These are phyloP conservation scores for Quillaja saponaria DNA, from an alignment of 306 rosid genomes.

Conservation along the genomic window DNA sequence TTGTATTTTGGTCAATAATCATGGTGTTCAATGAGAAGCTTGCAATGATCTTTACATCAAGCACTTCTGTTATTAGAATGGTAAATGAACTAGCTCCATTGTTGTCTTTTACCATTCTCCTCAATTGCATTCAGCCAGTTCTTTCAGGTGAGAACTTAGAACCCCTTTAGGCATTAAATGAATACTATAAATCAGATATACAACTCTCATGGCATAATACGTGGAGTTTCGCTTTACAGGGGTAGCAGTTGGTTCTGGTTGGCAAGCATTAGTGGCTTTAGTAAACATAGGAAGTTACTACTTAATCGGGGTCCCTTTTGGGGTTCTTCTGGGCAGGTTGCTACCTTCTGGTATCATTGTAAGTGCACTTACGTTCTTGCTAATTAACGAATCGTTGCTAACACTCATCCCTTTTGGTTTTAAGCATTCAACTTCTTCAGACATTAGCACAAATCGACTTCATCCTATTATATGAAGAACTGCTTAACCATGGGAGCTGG, in stretches of 20 bases:
- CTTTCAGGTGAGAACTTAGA: conserved; percentile 55
- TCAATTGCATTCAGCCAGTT: conserved; percentile 68
- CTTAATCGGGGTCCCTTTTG: conserved; percentile 54
- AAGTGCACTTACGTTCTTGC: conserved; percentile 8
- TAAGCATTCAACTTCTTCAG: neutral
- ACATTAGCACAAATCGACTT: conserved; percentile 3
- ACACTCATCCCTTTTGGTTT: no score
- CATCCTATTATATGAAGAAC: no score
- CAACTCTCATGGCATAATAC: conserved; percentile 21
- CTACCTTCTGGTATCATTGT: conserved; percentile 51
- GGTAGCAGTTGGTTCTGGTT: conserved; percentile 67
- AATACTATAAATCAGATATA: neutral
- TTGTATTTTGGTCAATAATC: conserved; percentile 50
- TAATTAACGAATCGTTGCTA: neutral
- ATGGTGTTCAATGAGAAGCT: conserved; percentile 48
- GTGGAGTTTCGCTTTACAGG: conserved; percentile 51
- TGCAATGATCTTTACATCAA: conserved; percentile 65
- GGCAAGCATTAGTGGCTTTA: conserved; percentile 58
- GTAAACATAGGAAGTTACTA: conserved; percentile 66
- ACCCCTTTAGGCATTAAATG: neutral
- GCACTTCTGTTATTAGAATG: conserved; percentile 42
- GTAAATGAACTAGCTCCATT: conserved; percentile 55
- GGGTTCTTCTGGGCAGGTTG: conserved; percentile 52
- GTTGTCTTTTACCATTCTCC: conserved; percentile 61
- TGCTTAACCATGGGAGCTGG: no score